Evolutionary conservation across 805 yeast species (phyloP), one percentile per base, ranked within the genome.

Genomic region (Groenewaldozyma salmanticensis): DNA sequence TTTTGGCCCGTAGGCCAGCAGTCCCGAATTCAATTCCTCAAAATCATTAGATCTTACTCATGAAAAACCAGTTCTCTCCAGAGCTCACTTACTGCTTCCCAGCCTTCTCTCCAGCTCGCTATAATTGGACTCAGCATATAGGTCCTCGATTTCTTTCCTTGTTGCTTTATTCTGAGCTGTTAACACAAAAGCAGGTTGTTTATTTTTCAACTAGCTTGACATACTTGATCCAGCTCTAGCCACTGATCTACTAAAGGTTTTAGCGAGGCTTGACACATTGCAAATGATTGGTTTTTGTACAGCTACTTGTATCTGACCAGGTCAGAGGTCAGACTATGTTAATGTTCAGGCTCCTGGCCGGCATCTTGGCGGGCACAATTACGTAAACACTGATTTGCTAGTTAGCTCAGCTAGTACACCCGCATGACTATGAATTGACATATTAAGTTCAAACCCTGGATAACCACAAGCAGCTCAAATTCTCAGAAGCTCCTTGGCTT

Each of bases 1-100:
- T 87, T 18, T 70, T 65, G 1, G 94, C 75, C 21, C 98, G 67
- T 37, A 92, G 71, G 0, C 96, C 97, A 2, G 97, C 96, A 0
- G 97, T 90, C 0, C 97, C 97, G 60, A 90, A 90, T 9, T 77
- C 65, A 21, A 88, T 79, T 40, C 95, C 47, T 37, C 17, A 16
- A 15, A 7, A 31, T 31, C 17, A 31, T 9, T 6, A n/a, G 13
- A 31, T 9, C 18, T 11, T 11, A n/a, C 17, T 7, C 15, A 11
- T 6, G 13, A 15, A 17, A 33, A 13, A 17, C 17, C 20, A 17
- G 37, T 6, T 15, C 17, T 13, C 24, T 17, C 13, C 5, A 18
- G 37, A 7, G 24, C n/a, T n/a, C 5, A 33, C 52, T n/a, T 42
- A 52, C 58, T n/a, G 54, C 50, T 34, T 9, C 71, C 54, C 22